These are phyloP conservation scores for Xylaria castorea DNA, from an alignment of 495 filamentous ascomycete genomes.

Conservation along the genomic window DNA sequence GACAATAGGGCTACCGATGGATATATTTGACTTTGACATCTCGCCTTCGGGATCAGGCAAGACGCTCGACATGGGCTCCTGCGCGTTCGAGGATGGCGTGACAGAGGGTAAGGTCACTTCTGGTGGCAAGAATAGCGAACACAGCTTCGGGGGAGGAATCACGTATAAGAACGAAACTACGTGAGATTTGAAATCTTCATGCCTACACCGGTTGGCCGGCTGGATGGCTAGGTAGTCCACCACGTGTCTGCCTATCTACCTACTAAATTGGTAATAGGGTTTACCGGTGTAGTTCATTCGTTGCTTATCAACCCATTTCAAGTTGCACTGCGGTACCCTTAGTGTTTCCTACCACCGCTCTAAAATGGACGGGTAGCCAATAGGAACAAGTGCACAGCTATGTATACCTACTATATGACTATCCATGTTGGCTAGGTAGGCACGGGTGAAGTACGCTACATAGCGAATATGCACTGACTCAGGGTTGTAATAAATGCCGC, in stretches of 20 bases:
- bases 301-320: not conserved
- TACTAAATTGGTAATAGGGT: not conserved
- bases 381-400: not conserved
- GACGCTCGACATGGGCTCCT: constrained; percentile 75
- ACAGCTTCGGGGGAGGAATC: constrained; percentile 60
- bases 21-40: constrained; percentile 97
- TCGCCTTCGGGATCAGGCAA: constrained; percentile 67
- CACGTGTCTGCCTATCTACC: not conserved
- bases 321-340: not conserved
- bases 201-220: not conserved
- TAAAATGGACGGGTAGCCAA: not conserved
- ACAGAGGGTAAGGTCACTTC: constrained; percentile 49
- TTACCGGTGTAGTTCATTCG: not conserved
- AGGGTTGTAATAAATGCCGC: not conserved
- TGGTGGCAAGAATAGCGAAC: constrained; percentile 53
- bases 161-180: constrained; percentile 47
- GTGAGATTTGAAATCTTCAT: constrained; percentile 1
- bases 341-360: not conserved
- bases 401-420: no score
- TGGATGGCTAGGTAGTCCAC: not conserved
- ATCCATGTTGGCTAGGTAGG: not conserved
- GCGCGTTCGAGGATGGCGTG: constrained; percentile 70
- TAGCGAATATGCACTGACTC: not conserved
- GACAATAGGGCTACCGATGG: constrained; percentile 87
- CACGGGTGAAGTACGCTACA: not conserved